phyloP scores from a whole-genome alignment of 345 rosid genomes.

The Nephelium lappaceum region DNA sequence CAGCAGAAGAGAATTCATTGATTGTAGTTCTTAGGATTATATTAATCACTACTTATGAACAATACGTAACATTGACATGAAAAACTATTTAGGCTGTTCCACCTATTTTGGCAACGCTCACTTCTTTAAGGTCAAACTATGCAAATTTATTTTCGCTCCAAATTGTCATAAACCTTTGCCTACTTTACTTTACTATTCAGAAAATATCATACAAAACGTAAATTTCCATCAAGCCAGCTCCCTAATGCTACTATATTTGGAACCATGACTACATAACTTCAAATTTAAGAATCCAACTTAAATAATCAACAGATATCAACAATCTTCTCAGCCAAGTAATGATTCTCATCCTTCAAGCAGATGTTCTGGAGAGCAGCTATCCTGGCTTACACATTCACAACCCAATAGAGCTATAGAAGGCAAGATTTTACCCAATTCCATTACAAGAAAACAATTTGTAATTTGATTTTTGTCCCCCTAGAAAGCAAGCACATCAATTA shows the following conservation, averaged over 20 bases:
- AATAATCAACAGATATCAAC: too few relatives aligned
- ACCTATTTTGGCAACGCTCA: background rate
- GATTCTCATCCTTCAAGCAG: background rate
- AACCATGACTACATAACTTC: too few relatives aligned
- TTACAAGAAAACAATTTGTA: background rate
- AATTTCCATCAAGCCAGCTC: too few relatives aligned
- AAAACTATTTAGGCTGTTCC: background rate
- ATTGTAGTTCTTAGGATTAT: background rate
- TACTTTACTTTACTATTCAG: background rate
- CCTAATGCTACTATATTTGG: too few relatives aligned
- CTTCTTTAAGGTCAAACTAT: background rate
- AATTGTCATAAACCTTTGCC: background rate
- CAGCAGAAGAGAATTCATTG: background rate
- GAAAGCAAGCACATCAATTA: conserved; percentile 4
- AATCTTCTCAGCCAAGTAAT: background rate
- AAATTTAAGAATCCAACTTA: too few relatives aligned
- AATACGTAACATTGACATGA: background rate
- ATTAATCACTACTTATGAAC: background rate
- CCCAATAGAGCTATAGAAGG: background rate
- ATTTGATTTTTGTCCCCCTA: background rate
- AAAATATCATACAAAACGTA: too few relatives aligned
- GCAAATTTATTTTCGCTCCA: background rate
- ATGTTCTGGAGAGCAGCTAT: background rate
- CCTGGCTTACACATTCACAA: background rate
- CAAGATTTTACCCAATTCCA: background rate